Base-by-base conservation (phyloP, 202 grass and related monocot genomes). In the Digitaria exilis region DNA sequence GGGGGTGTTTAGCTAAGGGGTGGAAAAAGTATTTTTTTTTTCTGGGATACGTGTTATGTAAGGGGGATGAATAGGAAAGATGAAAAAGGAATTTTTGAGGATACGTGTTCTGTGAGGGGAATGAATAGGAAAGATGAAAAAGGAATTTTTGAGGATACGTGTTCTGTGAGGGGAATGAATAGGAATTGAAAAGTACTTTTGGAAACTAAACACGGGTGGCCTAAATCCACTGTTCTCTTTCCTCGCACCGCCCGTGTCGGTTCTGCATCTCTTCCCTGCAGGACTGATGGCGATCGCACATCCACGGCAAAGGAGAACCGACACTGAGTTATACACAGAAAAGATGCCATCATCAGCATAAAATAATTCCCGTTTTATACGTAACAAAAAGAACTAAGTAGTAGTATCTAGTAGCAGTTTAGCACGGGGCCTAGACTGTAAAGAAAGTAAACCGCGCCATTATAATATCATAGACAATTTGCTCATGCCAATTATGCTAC, bases 271-370 rank as follows among this genome's bases (percentile, higher is more conserved):
- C 24, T 5, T 39, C 2, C 2, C 69, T 1, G 32, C 13, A 39
- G 49, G 21, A 18, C 34, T 16, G 76, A 79, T 66, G 44, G 76
- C 3, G 77, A 67, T 79, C 44, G 46, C 10, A 48, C 43, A 34
- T 48, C 12, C n/a, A 39, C 35, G 73, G 34, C 0, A 14, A 16
- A 21, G n/a, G 2, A 13, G 28, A 37, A 66, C 76, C 76, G 60
- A 79, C 76, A 50, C 75, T 62, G 21, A 3, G 13, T 28, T 17
- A 4, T 59, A 62, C 56, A 61, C 16, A 3, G 37, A 24, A 45
- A 31, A 45, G 24, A 12, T 71, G 43, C 25, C 44, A 71, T 16
- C 16, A 15, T 19, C 7, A 3, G 6, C 57, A 2, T 6, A 14
- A 60, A 6, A 15, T 15, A 60, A 60, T 29, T 11, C 3, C 6